Evolutionary conservation across 176 grass and related monocot genomes (phyloP), one percentile per base, ranked within the genome.

Genomic region (Oryza glaberrima): DNA sequence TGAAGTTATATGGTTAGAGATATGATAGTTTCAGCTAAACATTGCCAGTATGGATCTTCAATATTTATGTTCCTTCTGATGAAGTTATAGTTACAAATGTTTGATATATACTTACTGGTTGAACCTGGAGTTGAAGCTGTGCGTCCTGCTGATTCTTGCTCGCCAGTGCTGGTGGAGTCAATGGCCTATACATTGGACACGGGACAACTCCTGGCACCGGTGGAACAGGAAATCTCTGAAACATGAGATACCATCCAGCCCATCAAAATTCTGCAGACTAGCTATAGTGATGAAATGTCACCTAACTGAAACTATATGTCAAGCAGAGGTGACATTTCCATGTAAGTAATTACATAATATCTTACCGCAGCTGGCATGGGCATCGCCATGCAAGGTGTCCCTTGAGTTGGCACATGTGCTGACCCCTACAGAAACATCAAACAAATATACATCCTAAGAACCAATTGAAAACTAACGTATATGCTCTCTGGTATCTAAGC

Each of bases 201-300:
- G 85, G 75, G 49, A 93, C 34, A 30, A 93, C 26, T 20, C 83
- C 87, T 2, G 91, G 77, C 17, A 98, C 73, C 9, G 77, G 30
- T 7, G 93, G 67, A 67, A 65, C 58, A 65, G 91, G 76, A 82
- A 90, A 98, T 56, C 89, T 88, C 95, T 98, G 89, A 47, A 88
- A 78, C 35, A 38, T 5, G 34, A 3, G 69, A 56, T 26, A 47
- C 43, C 43, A 45, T 75, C 32, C 58, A 73, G 4, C 43, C 60
- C 82, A 64, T 69, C 46, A 77, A 38, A 5, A 6, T 5, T 3
- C 8, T 43, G 47, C 47, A 72, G 3, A 11, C 40, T 22, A 22
- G 75, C 36, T 38, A 38, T 38, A 38, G 36, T 43, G 17, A 40
- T 0, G 20, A 69, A 67, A 4, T 41, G 8, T 9, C 9, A 26